These are phyloP conservation scores for Imleria badia DNA, from an alignment of 768 basidiomycete species.

Conservation along the genomic window DNA sequence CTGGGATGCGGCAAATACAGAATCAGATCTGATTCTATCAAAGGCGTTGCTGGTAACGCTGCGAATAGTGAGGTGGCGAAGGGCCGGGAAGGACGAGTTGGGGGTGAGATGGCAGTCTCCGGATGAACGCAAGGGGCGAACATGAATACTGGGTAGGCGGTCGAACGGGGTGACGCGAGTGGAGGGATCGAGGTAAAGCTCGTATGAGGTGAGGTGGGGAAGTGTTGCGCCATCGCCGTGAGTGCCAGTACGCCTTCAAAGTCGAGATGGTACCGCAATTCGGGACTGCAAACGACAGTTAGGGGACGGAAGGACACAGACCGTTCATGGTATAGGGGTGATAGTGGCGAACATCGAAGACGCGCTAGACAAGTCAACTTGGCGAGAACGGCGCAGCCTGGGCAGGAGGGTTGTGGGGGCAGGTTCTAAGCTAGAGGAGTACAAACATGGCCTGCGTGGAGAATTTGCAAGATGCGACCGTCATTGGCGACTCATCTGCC, in stretches of 20 bases:
- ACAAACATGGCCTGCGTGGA: conserved; percentile 20
- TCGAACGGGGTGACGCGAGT: conserved; percentile 33
- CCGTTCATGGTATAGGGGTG: conserved; percentile 19
- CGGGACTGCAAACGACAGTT: conserved; percentile 14
- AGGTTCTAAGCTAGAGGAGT: conserved; percentile 7
- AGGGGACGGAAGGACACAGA: conserved; percentile 3
- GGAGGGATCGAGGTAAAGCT: conserved; percentile 32
- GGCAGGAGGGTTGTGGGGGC: neutral
- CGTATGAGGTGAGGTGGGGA: conserved; percentile 29
- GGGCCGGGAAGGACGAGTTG: conserved; percentile 7
- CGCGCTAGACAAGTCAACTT: conserved; percentile 32
- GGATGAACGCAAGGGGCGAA: conserved; percentile 36
- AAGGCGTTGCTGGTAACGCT: conserved; percentile 37
- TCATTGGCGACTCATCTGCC: conserved; percentile 43
- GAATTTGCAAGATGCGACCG: conserved; percentile 29
- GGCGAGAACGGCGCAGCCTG: conserved; percentile 29
- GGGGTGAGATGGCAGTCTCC: conserved; percentile 30
- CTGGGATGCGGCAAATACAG: conserved; percentile 27
- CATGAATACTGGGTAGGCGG: conserved; percentile 20
- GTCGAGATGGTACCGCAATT: conserved; percentile 23
- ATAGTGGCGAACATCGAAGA: conserved; percentile 32
- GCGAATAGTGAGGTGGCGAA: conserved; percentile 32
- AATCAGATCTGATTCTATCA: conserved; percentile 30
- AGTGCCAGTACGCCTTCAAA: conserved; percentile 31
- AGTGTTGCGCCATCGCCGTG: neutral